Percentiles rank a stretch among this genome's conserved stretches.
Evolutionary conservation across 345 rosid genomes (phyloP).

Genomic region (Brassica carinata): DNA sequence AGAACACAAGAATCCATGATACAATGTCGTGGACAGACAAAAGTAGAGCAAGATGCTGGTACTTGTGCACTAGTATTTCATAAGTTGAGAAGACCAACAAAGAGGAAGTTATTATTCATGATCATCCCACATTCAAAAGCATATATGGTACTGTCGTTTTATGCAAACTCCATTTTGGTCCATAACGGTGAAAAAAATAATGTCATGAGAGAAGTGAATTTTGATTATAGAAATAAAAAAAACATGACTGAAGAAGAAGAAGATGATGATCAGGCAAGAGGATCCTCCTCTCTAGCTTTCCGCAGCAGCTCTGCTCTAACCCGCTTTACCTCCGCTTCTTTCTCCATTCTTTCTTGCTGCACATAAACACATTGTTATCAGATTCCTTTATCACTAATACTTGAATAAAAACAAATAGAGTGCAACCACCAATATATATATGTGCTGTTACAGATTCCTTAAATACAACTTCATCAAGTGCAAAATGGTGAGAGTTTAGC

Average conservation of each 20-base stretch:
- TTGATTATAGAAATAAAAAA: background rate
- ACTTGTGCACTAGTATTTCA: constrained; percentile 8
- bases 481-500: background rate
- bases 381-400: background rate
- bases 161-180: constrained; percentile 19
- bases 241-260: background rate
- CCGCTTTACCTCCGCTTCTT: constrained; percentile 57
- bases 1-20: background rate
- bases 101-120: constrained; percentile 21
- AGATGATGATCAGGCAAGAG: constrained; percentile 44
- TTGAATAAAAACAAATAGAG: no score
- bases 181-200: background rate
- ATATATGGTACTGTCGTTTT: constrained; percentile 23
- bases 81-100: constrained; percentile 17
- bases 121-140: constrained; percentile 29
- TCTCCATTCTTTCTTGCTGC: constrained; percentile 65
- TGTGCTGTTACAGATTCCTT: background rate
- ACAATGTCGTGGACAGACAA: background rate
- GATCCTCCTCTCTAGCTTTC: constrained; percentile 51
- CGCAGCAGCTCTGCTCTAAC: constrained; percentile 58
- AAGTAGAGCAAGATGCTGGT: constrained; percentile 9
- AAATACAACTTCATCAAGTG: background rate
- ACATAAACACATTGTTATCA: background rate
- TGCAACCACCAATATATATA: background rate
- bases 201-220: constrained; percentile 11